Percentiles rank a stretch among this genome's conserved stretches.
Evolutionary conservation across 805 yeast genomes (phyloP).

Genomic region (Candida chilensis): DNA sequence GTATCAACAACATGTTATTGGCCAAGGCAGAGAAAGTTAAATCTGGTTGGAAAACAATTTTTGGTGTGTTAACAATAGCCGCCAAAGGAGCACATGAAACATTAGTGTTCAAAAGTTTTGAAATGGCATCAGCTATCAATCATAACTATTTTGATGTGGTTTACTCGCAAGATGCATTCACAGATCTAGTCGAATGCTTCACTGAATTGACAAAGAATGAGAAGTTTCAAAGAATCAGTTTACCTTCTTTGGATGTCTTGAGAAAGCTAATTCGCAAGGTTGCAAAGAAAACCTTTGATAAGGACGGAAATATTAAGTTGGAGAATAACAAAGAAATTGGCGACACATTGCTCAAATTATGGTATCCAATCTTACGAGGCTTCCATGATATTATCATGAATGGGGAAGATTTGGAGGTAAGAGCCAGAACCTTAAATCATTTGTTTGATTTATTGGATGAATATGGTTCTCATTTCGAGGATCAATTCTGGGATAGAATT

Average conservation of each 20-base stretch:
- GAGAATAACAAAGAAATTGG: slow-evolving; percentile 6
- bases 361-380: slow-evolving; percentile 84
- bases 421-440: slow-evolving; percentile 78
- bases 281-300: slow-evolving; percentile 32
- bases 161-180: slow-evolving; percentile 58
- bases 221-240: slow-evolving; percentile 67
- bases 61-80: slow-evolving; percentile 68
- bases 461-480: slow-evolving; percentile 69
- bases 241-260: slow-evolving; percentile 73
- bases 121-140: slow-evolving; percentile 53
- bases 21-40: slow-evolving; percentile 66
- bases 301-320: slow-evolving; percentile 12
- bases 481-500: slow-evolving; percentile 73
- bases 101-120: slow-evolving; percentile 56
- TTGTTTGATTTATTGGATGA: slow-evolving; percentile 76
- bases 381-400: slow-evolving; percentile 87
- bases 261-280: slow-evolving; percentile 51
- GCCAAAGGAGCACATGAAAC: slow-evolving; percentile 52
- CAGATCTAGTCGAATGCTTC: slow-evolving; percentile 63
- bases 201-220: slow-evolving; percentile 80
- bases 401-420: slow-evolving; percentile 89
- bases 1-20: slow-evolving; percentile 76
- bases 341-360: slow-evolving; percentile 42
- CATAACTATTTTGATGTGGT: slow-evolving; percentile 55
- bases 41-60: slow-evolving; percentile 93